Evolutionary conservation across 2,329 filamentous ascomycete genomes (phyloP), one percentile per base, ranked within the genome.

Genomic region (Moelleriella libera): DNA sequence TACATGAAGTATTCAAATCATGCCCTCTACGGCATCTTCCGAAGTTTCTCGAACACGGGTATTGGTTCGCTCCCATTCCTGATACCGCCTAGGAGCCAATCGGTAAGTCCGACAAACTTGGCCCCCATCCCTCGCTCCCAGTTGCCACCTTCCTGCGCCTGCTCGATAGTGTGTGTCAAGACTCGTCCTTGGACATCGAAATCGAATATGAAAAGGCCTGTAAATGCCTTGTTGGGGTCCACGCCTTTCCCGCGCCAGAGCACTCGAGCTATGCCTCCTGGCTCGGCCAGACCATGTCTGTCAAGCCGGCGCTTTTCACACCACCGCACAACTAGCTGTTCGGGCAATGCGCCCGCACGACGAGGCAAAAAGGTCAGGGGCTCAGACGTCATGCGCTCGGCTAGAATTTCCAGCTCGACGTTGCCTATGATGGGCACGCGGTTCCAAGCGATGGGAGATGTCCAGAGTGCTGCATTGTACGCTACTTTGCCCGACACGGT

Each of bases 401-500:
- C 90, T 14, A 94, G 66, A 46, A 98, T 92, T 56, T 87, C 81
- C 9, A 98, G 76, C 55, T 81, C 82, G 43, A 96, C 87, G 58
- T 95, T 94, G 54, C 90, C 89, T 32, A 96, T 76, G 21, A 97
- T 78, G 2, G 92, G 92, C 1, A 98, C 76, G 30, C 86, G 80
- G 58, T 94, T 94, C 92, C 92, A 98, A 31, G 89, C 90, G 46
- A 98, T 83, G 0, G 92, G 92, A 0, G 89, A 88, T 0, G 92
- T 96, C 89, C 89, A 97, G 39, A 98, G 72, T 3, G 92, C 92
- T 14, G 92, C 90, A 37, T 85, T 85, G 63, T 98, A 98, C 44
- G 88, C 84, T 37, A 96, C 84, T 44, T 85, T 80, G 46, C 92
- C 92, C 30, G 86, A 87, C 41, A 97, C 92, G n/a, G 81, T 85